These are phyloP conservation scores for Neonectria faginata DNA, from an alignment of 2,329 filamentous ascomycete species.

Conservation along the genomic window DNA sequence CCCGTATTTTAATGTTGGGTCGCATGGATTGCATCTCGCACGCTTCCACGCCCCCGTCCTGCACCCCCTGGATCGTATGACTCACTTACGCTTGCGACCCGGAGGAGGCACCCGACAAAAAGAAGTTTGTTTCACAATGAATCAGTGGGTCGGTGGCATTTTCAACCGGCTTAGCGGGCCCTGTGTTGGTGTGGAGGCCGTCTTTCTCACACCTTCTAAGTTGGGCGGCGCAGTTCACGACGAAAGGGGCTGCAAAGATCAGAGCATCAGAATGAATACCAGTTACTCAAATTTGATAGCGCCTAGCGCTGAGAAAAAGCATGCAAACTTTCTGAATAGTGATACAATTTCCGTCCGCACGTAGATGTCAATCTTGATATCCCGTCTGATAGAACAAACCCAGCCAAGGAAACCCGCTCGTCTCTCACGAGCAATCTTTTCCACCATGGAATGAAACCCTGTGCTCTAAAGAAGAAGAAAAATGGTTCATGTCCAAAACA, in stretches of 20 bases:
- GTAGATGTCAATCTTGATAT: conserved; percentile 44
- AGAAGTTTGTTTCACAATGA: conserved; percentile 38
- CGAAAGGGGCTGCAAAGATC: not conserved
- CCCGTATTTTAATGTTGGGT: conserved; percentile 34
- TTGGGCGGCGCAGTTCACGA: conserved; percentile 16
- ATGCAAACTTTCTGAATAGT: conserved; percentile 46
- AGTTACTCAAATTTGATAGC: conserved; percentile 24
- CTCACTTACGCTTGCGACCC: conserved; percentile 28
- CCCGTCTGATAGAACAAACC: conserved; percentile 19
- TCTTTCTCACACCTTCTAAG: conserved; percentile 20
- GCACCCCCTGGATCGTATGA: conserved; percentile 34
- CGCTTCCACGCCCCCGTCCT: conserved; percentile 12
- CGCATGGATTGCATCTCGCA: conserved; percentile 32
- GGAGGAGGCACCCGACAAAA: conserved; percentile 36
- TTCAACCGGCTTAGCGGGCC: conserved; percentile 27
- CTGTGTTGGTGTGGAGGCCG: conserved; percentile 25
- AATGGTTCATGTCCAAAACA: conserved; percentile 24
- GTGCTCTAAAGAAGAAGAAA: conserved; percentile 32
- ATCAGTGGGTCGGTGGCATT: conserved; percentile 12
- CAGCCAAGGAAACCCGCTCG: conserved; percentile 24
- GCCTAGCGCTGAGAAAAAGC: conserved; percentile 28
- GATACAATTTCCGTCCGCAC: conserved; percentile 42
- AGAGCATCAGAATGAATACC: conserved; percentile 27
- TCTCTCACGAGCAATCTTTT: conserved; percentile 20
- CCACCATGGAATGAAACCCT: conserved; percentile 23